Base-by-base conservation (phyloP, 352 stramenopile genomes). In the Phytophthora rubi region DNA sequence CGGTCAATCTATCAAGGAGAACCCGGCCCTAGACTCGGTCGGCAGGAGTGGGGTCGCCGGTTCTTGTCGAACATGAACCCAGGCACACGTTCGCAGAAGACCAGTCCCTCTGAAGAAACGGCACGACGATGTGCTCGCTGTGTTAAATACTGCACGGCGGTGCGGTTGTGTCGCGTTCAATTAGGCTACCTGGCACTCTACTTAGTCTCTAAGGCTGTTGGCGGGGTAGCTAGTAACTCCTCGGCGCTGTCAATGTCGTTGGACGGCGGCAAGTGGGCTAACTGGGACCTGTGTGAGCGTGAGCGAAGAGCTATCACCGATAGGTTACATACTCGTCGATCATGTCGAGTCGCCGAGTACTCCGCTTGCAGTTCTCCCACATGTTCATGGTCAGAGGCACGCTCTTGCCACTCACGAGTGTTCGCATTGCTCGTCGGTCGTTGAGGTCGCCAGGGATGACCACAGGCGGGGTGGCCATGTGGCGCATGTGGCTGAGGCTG, bases 271-370 rank as follows among this genome's bases (percentile, higher is more conserved):
- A 55, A 68, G 53, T 8, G 53, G 21, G n/a, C 55, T 68, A 48
- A 53, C 37, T 64, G 4, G 35, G 54, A 73, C 51, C 13, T 12
- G 35, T 42, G 35, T 12, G n/a, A n/a, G n/a, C n/a, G n/a, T 21
- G 37, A 6, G 16, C 44, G n/a, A 49, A 16, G 16, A 26, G n/a
- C n/a, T 52, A 39, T 64, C 49, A 74, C 48, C 64, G 64, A 49
- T 86, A 86, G 15, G 57, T 62, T 44, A 82, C 69, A 53, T 78
- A 63, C 64, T 86, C 79, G 56, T 82, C 66, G 64, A 86, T 83
- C 62, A 75, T 72, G 68, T 86, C 71, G 12, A 86, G 67, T 51
- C 70, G 68, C 61, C 70, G 70, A 18, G 62, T 51, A 37, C 73
- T 74, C 48, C 76, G 73, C 78, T 85, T 86, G 49, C 64, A 68